Conservation (phyloP, 192 early-diverging fungal genomes). For the Geranomyces variabilis region DNA sequence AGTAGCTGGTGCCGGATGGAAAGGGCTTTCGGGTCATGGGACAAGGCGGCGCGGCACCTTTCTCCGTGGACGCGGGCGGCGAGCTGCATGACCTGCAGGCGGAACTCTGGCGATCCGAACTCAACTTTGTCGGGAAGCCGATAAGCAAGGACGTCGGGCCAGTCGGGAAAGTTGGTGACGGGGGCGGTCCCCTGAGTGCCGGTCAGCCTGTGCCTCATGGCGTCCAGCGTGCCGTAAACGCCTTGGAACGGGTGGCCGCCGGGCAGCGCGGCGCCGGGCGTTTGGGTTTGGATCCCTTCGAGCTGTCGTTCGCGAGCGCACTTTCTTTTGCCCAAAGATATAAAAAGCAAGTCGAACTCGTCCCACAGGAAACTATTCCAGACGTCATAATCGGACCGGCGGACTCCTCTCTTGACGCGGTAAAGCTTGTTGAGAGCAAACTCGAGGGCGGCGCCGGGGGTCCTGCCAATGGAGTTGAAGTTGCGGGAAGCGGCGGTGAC, state of each 20-base stretch:
- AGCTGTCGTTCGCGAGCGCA: too few relatives aligned
- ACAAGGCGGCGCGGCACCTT: neutral
- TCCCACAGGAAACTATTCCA: neutral
- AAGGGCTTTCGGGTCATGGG: neutral
- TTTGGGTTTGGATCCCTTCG: too few relatives aligned
- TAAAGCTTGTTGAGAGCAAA: slow-evolving; percentile 1
- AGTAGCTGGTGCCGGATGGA: neutral
- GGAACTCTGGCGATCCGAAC: slow-evolving; percentile 2
- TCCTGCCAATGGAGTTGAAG: slow-evolving; percentile 2
- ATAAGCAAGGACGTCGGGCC: neutral
- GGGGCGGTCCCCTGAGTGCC: neutral
- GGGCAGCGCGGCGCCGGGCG: neutral
- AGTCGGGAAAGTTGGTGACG: neutral
- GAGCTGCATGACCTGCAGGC: slow-evolving; percentile 2
- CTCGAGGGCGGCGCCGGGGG: neutral
- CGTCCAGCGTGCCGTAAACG: slow-evolving; percentile 9
- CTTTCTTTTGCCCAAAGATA: too few relatives aligned
- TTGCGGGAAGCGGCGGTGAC: neutral
- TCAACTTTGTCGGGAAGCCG: neutral
- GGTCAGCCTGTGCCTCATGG: neutral
- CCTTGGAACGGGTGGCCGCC: neutral
- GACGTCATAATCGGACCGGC: too few relatives aligned
- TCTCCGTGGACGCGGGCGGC: neutral
- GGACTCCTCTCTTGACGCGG: neutral
- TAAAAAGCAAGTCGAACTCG: too few relatives aligned